These are phyloP conservation scores for Leccinum griseonigrum DNA, from an alignment of 1,284 basidiomycete species.

Conservation along the genomic window DNA sequence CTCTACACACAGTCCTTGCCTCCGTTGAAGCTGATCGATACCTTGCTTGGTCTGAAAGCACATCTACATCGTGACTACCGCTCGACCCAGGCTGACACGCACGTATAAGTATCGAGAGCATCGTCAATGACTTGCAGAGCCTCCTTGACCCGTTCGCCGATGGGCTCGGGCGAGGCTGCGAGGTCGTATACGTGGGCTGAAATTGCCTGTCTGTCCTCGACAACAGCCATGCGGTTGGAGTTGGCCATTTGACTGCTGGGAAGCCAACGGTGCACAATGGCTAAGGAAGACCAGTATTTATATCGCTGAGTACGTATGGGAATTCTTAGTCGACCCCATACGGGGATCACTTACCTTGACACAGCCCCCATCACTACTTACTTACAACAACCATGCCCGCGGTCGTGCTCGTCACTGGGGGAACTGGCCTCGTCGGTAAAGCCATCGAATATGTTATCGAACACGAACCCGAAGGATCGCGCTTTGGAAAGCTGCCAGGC, in stretches of 20 bases:
- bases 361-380: neutral
- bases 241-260: conserved; percentile 4
- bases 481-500: conserved; percentile 69
- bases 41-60: conserved; percentile 52
- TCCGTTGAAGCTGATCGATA: conserved; percentile 94
- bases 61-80: conserved; percentile 4
- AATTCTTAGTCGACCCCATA: conserved; percentile 2
- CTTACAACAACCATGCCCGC: conserved; percentile 36
- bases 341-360: neutral
- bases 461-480: conserved; percentile 70
- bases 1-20: conserved; percentile 93
- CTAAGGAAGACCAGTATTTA: conserved; percentile 4
- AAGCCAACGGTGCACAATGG: conserved; percentile 3
- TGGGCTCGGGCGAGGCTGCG: conserved; percentile 48
- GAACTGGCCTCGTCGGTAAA: conserved; percentile 81
- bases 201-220: conserved; percentile 46
- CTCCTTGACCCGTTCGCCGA: conserved; percentile 66
- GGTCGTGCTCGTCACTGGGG: conserved; percentile 80
- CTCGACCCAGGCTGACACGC: conserved; percentile 34
- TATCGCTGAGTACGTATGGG: conserved; percentile 8
- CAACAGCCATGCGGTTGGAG: conserved; percentile 2
- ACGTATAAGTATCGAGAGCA: conserved; percentile 78
- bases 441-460: conserved; percentile 79
- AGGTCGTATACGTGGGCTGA: conserved; percentile 59
- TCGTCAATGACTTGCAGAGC: conserved; percentile 78